Percentiles rank a stretch among this genome's conserved stretches.
These are phyloP conservation scores for Sugiyamaella sp. DNA, from an alignment of 1,139 yeast species.

Conservation along the genomic window DNA sequence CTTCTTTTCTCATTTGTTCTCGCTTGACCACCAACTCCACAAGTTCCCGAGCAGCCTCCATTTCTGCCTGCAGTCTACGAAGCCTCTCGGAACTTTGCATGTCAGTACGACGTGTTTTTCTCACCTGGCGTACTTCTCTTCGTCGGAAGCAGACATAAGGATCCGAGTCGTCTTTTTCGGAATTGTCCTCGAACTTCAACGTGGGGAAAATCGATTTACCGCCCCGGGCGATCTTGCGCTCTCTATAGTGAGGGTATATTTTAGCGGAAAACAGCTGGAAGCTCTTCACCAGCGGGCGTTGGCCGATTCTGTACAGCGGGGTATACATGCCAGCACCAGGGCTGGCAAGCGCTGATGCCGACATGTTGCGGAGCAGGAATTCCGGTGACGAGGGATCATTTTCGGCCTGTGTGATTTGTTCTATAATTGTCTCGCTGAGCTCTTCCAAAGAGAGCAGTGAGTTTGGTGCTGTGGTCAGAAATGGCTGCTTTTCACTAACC, in stretches of 20 bases:
- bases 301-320: conserved; percentile 19
- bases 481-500: conserved; percentile 84
- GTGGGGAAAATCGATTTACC: conserved; percentile 77
- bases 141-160: conserved; percentile 96
- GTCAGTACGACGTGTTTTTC: conserved; percentile 96
- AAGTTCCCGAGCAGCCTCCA: conserved; percentile 74
- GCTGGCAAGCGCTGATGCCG: conserved; percentile 18
- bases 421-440: conserved; percentile 45
- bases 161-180: conserved; percentile 88
- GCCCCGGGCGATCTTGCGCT: conserved; percentile 65
- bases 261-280: conserved; percentile 66
- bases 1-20: conserved; percentile 63
- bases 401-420: conserved; percentile 37
- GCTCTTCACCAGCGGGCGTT: conserved; percentile 55
- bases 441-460: conserved; percentile 75
- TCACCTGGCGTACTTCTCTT: conserved; percentile 92
- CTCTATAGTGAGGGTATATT: conserved; percentile 82
- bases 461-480: conserved; percentile 78
- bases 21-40: conserved; percentile 73
- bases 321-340: conserved; percentile 23
- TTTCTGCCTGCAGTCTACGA: conserved; percentile 70
- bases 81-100: conserved; percentile 85
- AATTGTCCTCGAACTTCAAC: conserved; percentile 83
- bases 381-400: conserved; percentile 44
- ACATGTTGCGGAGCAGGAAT: conserved; percentile 29